Conservation (phyloP, 768 basidiomycete species). For the Termitomyces sp. region DNA sequence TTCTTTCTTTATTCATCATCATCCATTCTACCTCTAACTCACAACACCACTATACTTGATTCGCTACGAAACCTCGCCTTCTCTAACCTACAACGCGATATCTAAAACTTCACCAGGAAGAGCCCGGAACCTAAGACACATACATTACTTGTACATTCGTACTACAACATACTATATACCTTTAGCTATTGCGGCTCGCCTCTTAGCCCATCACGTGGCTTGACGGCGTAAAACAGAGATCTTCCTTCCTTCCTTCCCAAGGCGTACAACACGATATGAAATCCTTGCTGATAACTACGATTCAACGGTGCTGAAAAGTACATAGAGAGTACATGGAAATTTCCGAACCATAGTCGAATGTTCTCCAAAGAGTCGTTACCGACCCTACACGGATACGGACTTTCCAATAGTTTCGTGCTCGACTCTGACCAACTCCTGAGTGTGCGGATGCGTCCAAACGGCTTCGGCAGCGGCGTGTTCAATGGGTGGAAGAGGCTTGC, state of each 20-base stretch:
- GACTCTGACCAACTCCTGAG: constrained; percentile 56
- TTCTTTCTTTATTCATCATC: too few species aligned
- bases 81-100: too few species aligned
- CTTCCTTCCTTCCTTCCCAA: background rate
- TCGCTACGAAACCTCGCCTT: too few species aligned
- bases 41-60: too few species aligned
- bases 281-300: background rate
- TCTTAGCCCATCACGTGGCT: too few species aligned
- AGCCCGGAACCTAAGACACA: too few species aligned
- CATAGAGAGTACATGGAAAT: background rate
- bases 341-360: constrained; percentile 2
- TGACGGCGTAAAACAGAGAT: too few species aligned
- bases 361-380: constrained; percentile 9
- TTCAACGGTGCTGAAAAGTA: constrained; percentile 6
- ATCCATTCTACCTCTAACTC: too few species aligned
- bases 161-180: background rate
- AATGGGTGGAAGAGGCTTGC: constrained; percentile 72
- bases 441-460: constrained; percentile 70
- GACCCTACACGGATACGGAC: constrained; percentile 14
- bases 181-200: too few species aligned
- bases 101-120: too few species aligned
- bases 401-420: constrained; percentile 55
- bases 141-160: too few species aligned
- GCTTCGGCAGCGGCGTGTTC: constrained; percentile 46
- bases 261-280: background rate